Evolutionary conservation across 2,329 filamentous ascomycete genomes (phyloP), one percentile per base, ranked within the genome.

Genomic region (Alternaria metachromatica): DNA sequence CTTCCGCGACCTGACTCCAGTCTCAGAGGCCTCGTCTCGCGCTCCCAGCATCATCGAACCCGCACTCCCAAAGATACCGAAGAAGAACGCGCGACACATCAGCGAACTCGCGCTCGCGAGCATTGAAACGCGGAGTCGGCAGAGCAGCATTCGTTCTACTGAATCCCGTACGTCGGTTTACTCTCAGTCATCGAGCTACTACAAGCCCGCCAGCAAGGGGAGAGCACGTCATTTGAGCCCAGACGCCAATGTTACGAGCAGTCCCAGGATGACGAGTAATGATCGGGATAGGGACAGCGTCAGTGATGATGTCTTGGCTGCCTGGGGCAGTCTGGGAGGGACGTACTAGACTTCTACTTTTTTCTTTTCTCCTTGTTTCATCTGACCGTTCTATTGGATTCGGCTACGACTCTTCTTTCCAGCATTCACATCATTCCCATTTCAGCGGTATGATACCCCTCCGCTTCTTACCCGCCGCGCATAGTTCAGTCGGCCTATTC

Each of bases 241-340:
- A 2, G 71, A 70, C 11, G 71, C 68, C 49, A 77, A 73, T 48
- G 66, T 70, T 11, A 64, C 63, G 12, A 78, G 74, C 33, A 71
- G 62, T 5, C 60, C 67, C 18, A 62, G 62, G 46, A 20, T 44
- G 20, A 43, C 21, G 51, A 74, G 61, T 45, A 58, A 55, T 3
- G 64, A 68, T 18, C 61, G 77, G 15, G 64, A 68, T 18, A 61
- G 77, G 15, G 78, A 76, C 50, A 83, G 81, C 62, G 81, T 83
- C 5, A 81, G 80, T 45, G 82, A 83, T 30, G 83, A 84, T 65
- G 80, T 84, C 8, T 70, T 84, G 26, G 81, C 81, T 58, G 82
- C 82, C 15, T 84, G 82, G 82, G 80, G 80, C 11, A 82, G 80
- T 60, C 64, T 84, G 23, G 83, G 83, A 8, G 82, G 82, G 13